phyloP scores from a whole-genome alignment of 805 yeast species.

The Candida manassasensis region DNA sequence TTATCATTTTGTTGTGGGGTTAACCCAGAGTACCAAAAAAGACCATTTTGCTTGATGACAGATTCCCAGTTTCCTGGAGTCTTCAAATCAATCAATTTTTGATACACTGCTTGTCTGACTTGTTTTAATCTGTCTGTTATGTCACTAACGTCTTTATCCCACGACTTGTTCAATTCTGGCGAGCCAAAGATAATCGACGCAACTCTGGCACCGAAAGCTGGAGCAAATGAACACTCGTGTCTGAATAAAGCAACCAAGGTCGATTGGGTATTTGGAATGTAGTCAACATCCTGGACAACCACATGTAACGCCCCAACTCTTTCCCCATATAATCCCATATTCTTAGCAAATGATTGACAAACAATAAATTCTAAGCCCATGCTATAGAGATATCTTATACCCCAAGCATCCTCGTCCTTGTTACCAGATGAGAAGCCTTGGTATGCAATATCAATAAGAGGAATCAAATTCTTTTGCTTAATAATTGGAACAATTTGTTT shows the following conservation, averaged over 20 bases:
- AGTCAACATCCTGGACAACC: conserved; percentile 16
- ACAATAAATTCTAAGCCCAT: conserved; percentile 39
- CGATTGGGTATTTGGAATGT: conserved; percentile 15
- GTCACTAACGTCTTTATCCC: conserved; percentile 33
- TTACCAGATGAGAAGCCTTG: conserved; percentile 50
- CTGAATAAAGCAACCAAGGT: conserved; percentile 31
- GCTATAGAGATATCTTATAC: conserved; percentile 29
- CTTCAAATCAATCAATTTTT: conserved; percentile 25
- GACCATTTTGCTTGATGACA: conserved; percentile 33
- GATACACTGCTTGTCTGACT: conserved; percentile 26
- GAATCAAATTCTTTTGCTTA: conserved; percentile 21
- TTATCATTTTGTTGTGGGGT: conserved; percentile 26
- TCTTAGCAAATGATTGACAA: conserved; percentile 38
- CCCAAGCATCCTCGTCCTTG: conserved; percentile 49
- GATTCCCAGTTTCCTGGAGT: conserved; percentile 44
- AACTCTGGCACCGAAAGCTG: conserved; percentile 44
- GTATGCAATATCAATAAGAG: conserved; percentile 38
- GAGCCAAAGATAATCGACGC: conserved; percentile 28
- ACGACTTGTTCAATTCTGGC: conserved; percentile 19
- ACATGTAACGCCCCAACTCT: conserved; percentile 37
- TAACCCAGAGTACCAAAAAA: conserved; percentile 44
- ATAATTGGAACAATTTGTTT: conserved; percentile 21
- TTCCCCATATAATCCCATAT: conserved; percentile 39
- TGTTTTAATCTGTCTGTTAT: conserved; percentile 28
- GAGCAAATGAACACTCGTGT: conserved; percentile 42